Percentiles rank a stretch among this genome's conserved stretches.
Conservation (phyloP, 495 filamentous ascomycete species). For the Aspergillus indologenus region DNA sequence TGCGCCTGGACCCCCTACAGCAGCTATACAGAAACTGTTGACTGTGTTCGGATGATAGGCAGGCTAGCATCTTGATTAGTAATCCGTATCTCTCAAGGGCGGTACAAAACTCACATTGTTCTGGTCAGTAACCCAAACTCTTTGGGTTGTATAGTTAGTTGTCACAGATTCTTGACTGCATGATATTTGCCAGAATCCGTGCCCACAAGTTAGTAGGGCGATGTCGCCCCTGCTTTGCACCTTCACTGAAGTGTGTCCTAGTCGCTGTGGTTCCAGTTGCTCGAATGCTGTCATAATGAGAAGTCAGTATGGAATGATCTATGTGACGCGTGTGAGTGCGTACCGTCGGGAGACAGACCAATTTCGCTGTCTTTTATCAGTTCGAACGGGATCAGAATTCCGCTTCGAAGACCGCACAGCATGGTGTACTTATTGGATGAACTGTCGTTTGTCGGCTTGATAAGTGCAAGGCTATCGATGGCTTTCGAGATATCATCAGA, state of each 20-base stretch:
- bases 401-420: constrained; percentile 45
- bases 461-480: constrained; percentile 36
- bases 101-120: constrained; percentile 35
- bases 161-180: constrained; percentile 20
- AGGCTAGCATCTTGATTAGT: constrained; percentile 29
- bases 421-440: constrained; percentile 21
- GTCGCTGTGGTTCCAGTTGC: constrained; percentile 25
- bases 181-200: constrained; percentile 41
- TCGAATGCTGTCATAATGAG: constrained; percentile 22
- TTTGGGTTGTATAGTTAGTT: constrained; percentile 28
- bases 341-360: constrained; percentile 26
- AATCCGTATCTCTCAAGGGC: neutral
- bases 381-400: constrained; percentile 38
- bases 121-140: constrained; percentile 46
- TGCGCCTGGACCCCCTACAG: constrained; percentile 10
- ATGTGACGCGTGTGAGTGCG: neutral
- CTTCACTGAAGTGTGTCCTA: constrained; percentile 40
- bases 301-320: neutral
- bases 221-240: constrained; percentile 29
- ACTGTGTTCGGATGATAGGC: constrained; percentile 38
- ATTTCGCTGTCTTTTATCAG: constrained; percentile 21
- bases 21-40: constrained; percentile 32
- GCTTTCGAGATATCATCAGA: constrained; percentile 34
- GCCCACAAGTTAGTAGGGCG: constrained; percentile 38
- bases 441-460: constrained; percentile 16